These are phyloP conservation scores for Plasmodium malariae DNA, from an alignment of 169 alveolate genomes.

Conservation along the genomic window DNA sequence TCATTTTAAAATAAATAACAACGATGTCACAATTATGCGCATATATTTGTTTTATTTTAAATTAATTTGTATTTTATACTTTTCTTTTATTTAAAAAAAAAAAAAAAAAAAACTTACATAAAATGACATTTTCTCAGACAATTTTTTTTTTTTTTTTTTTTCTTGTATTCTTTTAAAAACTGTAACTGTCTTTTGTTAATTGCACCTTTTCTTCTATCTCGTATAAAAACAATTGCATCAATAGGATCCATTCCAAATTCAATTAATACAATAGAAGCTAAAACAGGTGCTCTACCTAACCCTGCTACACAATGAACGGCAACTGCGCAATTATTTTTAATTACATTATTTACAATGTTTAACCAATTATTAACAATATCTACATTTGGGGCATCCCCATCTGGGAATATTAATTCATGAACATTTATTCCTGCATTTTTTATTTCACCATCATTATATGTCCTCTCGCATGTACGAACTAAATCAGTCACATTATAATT, in stretches of 20 bases:
- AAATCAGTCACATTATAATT: slow-evolving; percentile 88
- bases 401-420: slow-evolving; percentile 90
- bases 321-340: slow-evolving; percentile 86
- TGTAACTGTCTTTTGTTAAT: slow-evolving; percentile 87
- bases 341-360: slow-evolving; percentile 83
- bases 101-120: slow-evolving; percentile 49
- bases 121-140: slow-evolving; percentile 80
- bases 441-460: slow-evolving; percentile 86
- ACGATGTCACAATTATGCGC: neutral
- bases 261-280: slow-evolving; percentile 92
- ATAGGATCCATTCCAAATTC: slow-evolving; percentile 92
- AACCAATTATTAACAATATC: slow-evolving; percentile 91
- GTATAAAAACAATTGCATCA: slow-evolving; percentile 91
- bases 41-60: too few species aligned
- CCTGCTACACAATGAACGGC: slow-evolving; percentile 97
- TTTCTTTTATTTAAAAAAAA: neutral
- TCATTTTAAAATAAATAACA: neutral
- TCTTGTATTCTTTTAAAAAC: slow-evolving; percentile 83
- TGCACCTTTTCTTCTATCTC: slow-evolving; percentile 92
- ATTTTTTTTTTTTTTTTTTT: slow-evolving; percentile 72
- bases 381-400: slow-evolving; percentile 93
- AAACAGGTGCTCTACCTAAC: slow-evolving; percentile 94
- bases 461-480: slow-evolving; percentile 93
- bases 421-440: slow-evolving; percentile 84
- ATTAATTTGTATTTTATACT: too few species aligned